Evolutionary conservation across 371 early-diverging fungal species (phyloP).

Genomic region (Lichtheimia ornata): DNA sequence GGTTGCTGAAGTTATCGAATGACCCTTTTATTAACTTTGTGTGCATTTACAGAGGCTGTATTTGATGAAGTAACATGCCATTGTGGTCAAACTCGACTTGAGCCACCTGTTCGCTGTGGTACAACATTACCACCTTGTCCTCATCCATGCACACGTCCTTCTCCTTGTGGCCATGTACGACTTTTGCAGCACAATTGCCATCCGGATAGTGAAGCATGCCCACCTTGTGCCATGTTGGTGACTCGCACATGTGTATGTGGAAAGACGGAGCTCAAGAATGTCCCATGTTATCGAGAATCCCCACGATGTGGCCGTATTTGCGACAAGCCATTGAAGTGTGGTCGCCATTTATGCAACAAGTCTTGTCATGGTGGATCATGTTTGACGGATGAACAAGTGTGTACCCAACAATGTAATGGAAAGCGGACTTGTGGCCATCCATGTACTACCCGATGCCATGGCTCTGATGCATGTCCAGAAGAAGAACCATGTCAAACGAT

Average conservation of each 20-base stretch:
- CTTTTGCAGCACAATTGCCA: constrained; percentile 75
- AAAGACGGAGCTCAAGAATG: constrained; percentile 64
- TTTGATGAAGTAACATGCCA: constrained; percentile 73
- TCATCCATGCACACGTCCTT: constrained; percentile 63
- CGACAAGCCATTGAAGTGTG: constrained; percentile 63
- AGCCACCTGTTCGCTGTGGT: constrained; percentile 80
- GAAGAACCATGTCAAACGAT: constrained; percentile 53
- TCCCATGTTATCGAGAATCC: constrained; percentile 71
- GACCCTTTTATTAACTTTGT: background rate
- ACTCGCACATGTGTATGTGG: constrained; percentile 73
- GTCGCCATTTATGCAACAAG: constrained; percentile 69
- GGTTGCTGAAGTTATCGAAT: background rate
- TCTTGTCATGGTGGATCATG: constrained; percentile 79
- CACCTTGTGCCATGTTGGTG: constrained; percentile 73
- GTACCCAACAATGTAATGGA: constrained; percentile 64
- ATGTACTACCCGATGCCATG: constrained; percentile 69
- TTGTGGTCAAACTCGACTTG: constrained; percentile 73
- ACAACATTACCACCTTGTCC: constrained; percentile 67
- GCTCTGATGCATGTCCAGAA: constrained; percentile 64
- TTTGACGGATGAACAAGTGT: constrained; percentile 45
- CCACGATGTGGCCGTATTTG: constrained; percentile 76
- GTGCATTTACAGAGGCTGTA: constrained; percentile 40
- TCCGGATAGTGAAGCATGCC: constrained; percentile 69
- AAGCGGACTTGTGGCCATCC: constrained; percentile 73
- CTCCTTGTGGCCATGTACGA: constrained; percentile 72